Evolutionary conservation across 2,329 filamentous ascomycete genomes (phyloP).

Genomic region (Cytospora schulzeri): DNA sequence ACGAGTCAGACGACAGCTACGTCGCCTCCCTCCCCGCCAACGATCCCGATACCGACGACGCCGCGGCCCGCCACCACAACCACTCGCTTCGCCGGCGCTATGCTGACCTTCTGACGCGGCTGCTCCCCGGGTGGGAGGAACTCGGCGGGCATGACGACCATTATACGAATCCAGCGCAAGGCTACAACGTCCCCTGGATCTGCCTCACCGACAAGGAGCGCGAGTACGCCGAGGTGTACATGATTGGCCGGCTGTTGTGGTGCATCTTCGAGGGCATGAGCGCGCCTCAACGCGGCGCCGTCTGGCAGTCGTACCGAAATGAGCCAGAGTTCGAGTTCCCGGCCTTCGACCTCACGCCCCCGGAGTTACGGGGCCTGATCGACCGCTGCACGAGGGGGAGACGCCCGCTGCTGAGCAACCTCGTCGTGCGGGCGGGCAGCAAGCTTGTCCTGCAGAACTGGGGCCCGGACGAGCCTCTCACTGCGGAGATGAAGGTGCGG

Average conservation of each 20-base stretch:
- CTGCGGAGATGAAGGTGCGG: slow-evolving; percentile 38
- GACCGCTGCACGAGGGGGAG: slow-evolving; percentile 55
- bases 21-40: neutral
- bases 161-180: slow-evolving; percentile 50
- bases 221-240: slow-evolving; percentile 62
- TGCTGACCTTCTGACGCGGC: slow-evolving; percentile 41
- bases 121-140: slow-evolving; percentile 52
- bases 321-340: slow-evolving; percentile 61
- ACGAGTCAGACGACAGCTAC: slow-evolving; percentile 29
- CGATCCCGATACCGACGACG: neutral
- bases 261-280: slow-evolving; percentile 64
- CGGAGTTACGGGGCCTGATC: slow-evolving; percentile 49
- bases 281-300: slow-evolving; percentile 57
- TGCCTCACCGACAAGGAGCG: slow-evolving; percentile 54
- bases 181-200: slow-evolving; percentile 61
- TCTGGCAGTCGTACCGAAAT: slow-evolving; percentile 61
- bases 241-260: slow-evolving; percentile 64
- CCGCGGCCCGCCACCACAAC: slow-evolving; percentile 10
- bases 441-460: slow-evolving; percentile 46
- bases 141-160: slow-evolving; percentile 43
- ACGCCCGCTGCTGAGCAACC: slow-evolving; percentile 46
- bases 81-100: slow-evolving; percentile 40
- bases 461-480: slow-evolving; percentile 27
- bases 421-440: slow-evolving; percentile 49
- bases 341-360: slow-evolving; percentile 50